A percentile compares a stretch with the other conserved stretches of the same genome.
These are phyloP conservation scores for Tetraselmis chui DNA, from an alignment of 139 green algal species.

Conservation along the genomic window DNA sequence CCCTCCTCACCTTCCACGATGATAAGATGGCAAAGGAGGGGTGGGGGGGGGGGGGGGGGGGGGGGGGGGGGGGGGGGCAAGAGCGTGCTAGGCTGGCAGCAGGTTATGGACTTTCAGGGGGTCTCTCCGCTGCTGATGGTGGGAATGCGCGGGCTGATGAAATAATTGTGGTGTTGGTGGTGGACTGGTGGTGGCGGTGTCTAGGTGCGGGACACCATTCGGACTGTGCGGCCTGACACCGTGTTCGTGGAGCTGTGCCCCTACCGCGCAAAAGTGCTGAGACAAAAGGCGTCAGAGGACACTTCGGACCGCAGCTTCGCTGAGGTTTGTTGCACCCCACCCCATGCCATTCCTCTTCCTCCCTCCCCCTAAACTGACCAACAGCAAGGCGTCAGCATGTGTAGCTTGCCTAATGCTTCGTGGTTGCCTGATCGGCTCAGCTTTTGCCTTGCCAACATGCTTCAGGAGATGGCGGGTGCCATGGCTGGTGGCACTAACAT, in stretches of 20 bases:
- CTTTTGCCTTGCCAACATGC: no score
- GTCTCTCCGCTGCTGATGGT: no score
- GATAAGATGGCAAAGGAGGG: no score
- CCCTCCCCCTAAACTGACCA: not conserved
- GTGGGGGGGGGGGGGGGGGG: no score
- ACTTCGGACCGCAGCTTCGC: not conserved
- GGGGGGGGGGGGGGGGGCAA: no score
- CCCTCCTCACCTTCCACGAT: no score
- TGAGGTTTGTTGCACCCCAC: not conserved
- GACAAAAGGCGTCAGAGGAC: not conserved
- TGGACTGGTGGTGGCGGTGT: no score
- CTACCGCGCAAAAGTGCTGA: not conserved
- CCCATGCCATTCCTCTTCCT: not conserved
- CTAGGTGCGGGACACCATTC: not conserved
- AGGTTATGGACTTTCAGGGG: no score
- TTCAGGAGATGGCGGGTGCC: not conserved
- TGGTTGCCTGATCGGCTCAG: not conserved
- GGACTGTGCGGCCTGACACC: not conserved
- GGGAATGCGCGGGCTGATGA: no score
- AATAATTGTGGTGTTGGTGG: no score
- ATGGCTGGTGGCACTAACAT: not conserved
- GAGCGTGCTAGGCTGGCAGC: no score
- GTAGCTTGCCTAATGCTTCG: not conserved
- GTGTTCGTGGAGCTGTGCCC: not conserved
- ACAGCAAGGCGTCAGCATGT: not conserved